Percentiles rank a stretch among this genome's conserved stretches.
phyloP scores from a whole-genome alignment of 306 rosid species.

The Lablab purpureus region DNA sequence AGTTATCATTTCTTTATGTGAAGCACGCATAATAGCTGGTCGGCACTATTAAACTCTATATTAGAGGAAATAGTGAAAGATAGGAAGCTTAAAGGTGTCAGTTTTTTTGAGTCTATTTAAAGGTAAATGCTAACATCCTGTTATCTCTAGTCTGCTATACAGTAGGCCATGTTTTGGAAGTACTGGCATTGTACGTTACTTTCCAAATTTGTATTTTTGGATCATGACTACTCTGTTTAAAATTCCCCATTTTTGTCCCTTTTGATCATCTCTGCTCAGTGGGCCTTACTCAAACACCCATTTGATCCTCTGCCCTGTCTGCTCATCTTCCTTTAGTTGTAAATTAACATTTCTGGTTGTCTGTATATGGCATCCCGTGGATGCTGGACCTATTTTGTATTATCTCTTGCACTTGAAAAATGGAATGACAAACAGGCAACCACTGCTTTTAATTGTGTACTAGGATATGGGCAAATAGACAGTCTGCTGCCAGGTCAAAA shows the following conservation, averaged over 20 bases:
- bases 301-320: too few species aligned
- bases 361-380: neutral
- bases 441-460: slow-evolving; percentile 36
- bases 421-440: slow-evolving; percentile 25
- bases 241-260: neutral
- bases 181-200: neutral
- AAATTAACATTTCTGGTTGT: neutral
- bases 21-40: neutral
- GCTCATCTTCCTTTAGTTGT: slow-evolving; percentile 3
- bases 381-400: slow-evolving; percentile 1
- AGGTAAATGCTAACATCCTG: slow-evolving; percentile 14
- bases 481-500: slow-evolving; percentile 97
- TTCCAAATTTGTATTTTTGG: slow-evolving; percentile 21
- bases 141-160: slow-evolving; percentile 18
- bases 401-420: slow-evolving; percentile 4
- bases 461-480: slow-evolving; percentile 99
- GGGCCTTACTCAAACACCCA: neutral
- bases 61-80: slow-evolving; percentile 22
- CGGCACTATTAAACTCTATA: neutral
- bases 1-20: slow-evolving; percentile 6
- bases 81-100: slow-evolving; percentile 23
- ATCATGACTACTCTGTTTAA: neutral
- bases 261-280: neutral
- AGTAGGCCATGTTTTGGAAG: slow-evolving; percentile 7
- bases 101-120: neutral